These are phyloP conservation scores for Monosporascus sp. DNA, from an alignment of 2,329 filamentous ascomycete species.

Conservation along the genomic window DNA sequence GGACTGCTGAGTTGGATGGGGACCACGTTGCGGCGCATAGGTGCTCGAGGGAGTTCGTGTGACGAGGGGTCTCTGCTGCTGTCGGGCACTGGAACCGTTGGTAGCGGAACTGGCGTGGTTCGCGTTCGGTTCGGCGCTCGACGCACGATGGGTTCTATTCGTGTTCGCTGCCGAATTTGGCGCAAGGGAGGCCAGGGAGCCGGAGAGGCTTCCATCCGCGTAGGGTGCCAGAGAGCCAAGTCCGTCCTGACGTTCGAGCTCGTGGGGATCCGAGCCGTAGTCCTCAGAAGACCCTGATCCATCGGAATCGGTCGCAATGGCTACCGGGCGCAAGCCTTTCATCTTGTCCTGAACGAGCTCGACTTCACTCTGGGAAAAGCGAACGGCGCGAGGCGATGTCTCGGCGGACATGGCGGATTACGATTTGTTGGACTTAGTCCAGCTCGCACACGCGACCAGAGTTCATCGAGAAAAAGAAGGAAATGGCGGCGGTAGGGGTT, in stretches of 20 bases:
- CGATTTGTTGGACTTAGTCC: neutral
- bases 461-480: neutral
- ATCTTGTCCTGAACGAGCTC: slow-evolving; percentile 39
- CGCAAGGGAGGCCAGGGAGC: slow-evolving; percentile 38
- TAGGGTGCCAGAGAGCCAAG: slow-evolving; percentile 41
- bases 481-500: neutral
- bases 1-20: slow-evolving; percentile 29
- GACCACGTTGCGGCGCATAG: slow-evolving; percentile 62
- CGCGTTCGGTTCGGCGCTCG: slow-evolving; percentile 18
- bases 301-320: slow-evolving; percentile 41
- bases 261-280: slow-evolving; percentile 39
- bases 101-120: slow-evolving; percentile 16
- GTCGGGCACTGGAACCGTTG: slow-evolving; percentile 36
- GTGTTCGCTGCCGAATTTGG: slow-evolving; percentile 39
- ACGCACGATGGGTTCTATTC: slow-evolving; percentile 34
- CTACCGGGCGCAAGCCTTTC: slow-evolving; percentile 32
- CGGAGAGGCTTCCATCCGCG: slow-evolving; percentile 34
- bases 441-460: neutral
- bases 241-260: slow-evolving; percentile 45
- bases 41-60: slow-evolving; percentile 72
- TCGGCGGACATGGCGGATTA: slow-evolving; percentile 32
- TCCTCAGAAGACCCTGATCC: slow-evolving; percentile 43
- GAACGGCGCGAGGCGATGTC: slow-evolving; percentile 49
- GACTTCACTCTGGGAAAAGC: slow-evolving; percentile 48
- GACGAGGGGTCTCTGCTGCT: slow-evolving; percentile 63